phyloP scores from a whole-genome alignment of 345 rosid species.

The Boechera stricta region DNA sequence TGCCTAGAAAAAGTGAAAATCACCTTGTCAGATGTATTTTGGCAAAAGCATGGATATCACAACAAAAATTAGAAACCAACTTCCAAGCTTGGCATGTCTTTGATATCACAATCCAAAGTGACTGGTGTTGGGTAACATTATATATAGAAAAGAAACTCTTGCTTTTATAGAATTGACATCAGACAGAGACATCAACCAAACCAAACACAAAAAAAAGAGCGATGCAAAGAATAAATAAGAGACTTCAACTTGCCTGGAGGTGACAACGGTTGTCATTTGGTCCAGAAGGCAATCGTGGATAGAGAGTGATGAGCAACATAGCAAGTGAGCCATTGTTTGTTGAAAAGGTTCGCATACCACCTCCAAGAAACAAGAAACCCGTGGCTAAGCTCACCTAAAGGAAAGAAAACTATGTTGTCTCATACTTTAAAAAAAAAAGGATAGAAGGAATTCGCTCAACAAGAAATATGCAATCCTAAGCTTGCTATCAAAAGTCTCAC shows the following conservation, averaged over 20 bases:
- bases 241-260: conserved; percentile 73
- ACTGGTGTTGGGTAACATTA: conserved; percentile 29
- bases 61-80: conserved; percentile 32
- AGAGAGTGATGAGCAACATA: conserved; percentile 83
- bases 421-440: conserved; percentile 31
- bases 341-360: conserved; percentile 91
- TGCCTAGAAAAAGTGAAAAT: conserved; percentile 62
- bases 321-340: conserved; percentile 84
- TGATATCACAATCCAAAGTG: conserved; percentile 25
- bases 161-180: conserved; percentile 9
- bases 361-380: conserved; percentile 97
- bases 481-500: conserved; percentile 18
- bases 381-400: conserved; percentile 88
- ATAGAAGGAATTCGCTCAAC: conserved; percentile 6
- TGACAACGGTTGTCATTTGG: conserved; percentile 99
- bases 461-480: conserved; percentile 19
- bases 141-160: not conserved
- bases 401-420: conserved; percentile 11
- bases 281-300: conserved; percentile 94
- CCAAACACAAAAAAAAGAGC: not conserved
- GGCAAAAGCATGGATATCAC: conserved; percentile 27
- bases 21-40: conserved; percentile 25
- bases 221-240: not conserved
- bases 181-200: conserved; percentile 27
- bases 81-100: conserved; percentile 29